phyloP scores from a whole-genome alignment of 331 rosid genomes.

The Cydonia oblonga region DNA sequence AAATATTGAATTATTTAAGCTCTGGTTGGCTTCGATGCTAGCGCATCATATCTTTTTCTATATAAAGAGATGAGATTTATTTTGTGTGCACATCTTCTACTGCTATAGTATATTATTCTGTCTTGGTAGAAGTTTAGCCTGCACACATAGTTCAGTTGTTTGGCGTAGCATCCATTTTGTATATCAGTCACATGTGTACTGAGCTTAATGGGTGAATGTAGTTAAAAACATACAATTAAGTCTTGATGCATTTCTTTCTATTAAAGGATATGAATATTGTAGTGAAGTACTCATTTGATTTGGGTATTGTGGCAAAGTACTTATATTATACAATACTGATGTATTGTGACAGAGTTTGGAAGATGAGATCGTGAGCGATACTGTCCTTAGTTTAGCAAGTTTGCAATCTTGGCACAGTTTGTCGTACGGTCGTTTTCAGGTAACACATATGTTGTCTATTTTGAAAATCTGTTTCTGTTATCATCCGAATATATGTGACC shows the following conservation, averaged over 20 bases:
- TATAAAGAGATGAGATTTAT: background rate
- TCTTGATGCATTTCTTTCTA: background rate
- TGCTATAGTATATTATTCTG: background rate
- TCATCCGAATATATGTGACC: slow-evolving; percentile 4
- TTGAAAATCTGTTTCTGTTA: background rate
- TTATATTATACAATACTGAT: background rate
- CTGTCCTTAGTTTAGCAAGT: slow-evolving; percentile 72
- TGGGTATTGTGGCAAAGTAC: background rate
- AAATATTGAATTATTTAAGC: too few relatives aligned
- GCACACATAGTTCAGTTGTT: background rate
- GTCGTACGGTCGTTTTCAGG: slow-evolving; percentile 96
- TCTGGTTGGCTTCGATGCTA: background rate
- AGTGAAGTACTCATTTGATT: background rate
- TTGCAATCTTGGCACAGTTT: slow-evolving; percentile 88
- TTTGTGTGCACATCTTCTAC: background rate
- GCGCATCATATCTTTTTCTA: background rate
- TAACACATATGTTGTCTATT: slow-evolving; percentile 15
- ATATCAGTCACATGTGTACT: background rate
- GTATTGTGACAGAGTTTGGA: slow-evolving; percentile 75
- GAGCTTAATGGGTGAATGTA: background rate
- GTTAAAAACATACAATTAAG: background rate
- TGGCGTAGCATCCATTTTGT: background rate
- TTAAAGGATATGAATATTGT: background rate
- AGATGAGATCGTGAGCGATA: slow-evolving; percentile 86
- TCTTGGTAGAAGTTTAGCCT: background rate